Conservation (phyloP, 2,329 filamentous ascomycete species). For the Aspergillus ustus region DNA sequence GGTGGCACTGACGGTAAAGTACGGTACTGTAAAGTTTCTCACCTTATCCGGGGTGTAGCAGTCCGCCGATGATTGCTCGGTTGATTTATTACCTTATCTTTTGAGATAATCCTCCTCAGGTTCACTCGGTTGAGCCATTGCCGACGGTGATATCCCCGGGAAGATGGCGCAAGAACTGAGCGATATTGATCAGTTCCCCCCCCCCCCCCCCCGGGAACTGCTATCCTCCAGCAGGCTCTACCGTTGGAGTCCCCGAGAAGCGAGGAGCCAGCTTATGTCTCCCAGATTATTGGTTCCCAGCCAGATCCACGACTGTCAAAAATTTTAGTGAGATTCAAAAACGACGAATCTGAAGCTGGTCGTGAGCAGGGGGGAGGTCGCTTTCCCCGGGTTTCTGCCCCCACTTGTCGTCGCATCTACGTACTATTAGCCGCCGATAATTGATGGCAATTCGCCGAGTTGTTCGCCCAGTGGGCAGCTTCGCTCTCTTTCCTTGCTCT, state of each 20-base stretch:
- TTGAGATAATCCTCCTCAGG: conserved; percentile 2
- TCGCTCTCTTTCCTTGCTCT: not conserved
- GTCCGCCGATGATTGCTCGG: not conserved
- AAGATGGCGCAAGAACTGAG: not conserved
- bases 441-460: not conserved
- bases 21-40: not conserved
- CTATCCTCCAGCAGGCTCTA: not conserved
- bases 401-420: not conserved
- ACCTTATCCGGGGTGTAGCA: not conserved
- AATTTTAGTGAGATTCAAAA: not conserved
- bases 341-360: not conserved
- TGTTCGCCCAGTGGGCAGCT: not conserved
- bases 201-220: too few species aligned
- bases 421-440: not conserved
- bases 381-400: not conserved
- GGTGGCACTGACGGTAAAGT: conserved; percentile 1
- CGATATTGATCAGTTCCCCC: too few species aligned
- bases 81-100: conserved; percentile 9
- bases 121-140: not conserved
- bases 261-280: not conserved
- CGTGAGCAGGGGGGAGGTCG: not conserved
- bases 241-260: not conserved
- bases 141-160: not conserved
- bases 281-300: not conserved
- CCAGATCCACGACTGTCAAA: not conserved